Evolutionary conservation across 1,284 basidiomycete genomes (phyloP).

Genomic region (Mycena citricolor): DNA sequence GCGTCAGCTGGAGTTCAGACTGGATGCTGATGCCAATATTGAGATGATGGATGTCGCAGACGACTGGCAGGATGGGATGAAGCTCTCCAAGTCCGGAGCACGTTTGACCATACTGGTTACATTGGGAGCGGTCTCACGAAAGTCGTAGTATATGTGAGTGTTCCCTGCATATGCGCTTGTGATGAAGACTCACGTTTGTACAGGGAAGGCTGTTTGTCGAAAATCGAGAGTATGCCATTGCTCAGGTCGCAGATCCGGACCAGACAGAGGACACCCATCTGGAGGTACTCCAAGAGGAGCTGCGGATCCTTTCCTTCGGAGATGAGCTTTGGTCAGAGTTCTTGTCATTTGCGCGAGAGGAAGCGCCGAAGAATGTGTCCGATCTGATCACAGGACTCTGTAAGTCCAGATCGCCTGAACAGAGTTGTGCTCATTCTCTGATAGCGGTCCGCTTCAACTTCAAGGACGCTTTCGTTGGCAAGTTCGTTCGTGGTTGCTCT

Average conservation of each 20-base stretch:
- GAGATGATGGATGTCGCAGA: background rate
- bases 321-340: slow-evolving; percentile 8
- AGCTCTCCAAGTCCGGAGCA: background rate
- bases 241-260: background rate
- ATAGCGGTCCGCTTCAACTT: slow-evolving; percentile 10
- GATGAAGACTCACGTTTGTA: slow-evolving; percentile 3
- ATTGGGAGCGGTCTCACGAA: slow-evolving; percentile 7
- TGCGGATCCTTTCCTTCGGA: background rate
- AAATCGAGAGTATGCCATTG: slow-evolving; percentile 14
- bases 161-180: too few species aligned
- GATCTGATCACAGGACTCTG: background rate
- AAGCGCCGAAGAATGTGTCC: background rate
- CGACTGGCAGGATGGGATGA: slow-evolving; percentile 5
- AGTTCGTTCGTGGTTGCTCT: background rate
- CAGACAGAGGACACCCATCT: background rate
- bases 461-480: slow-evolving; percentile 7
- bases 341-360: background rate
- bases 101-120: slow-evolving; percentile 5
- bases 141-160: slow-evolving; percentile 10
- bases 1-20: background rate
- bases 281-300: background rate
- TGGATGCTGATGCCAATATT: too few species aligned
- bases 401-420: too few species aligned
- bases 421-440: background rate
- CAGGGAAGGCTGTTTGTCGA: too few species aligned